Evolutionary conservation across 805 yeast genomes (phyloP).

Genomic region (Candida maltosa): DNA sequence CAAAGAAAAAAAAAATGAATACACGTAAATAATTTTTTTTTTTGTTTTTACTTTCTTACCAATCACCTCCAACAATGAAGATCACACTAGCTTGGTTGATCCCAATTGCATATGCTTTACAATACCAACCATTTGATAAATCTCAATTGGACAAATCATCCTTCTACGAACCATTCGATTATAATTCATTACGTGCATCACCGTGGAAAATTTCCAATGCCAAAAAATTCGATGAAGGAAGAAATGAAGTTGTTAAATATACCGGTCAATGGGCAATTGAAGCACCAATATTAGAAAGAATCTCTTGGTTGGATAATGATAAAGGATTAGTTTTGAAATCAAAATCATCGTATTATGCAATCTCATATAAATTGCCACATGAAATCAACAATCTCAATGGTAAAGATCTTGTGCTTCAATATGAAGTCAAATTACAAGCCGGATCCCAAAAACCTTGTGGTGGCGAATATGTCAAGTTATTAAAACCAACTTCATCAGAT

Average conservation of each 20-base stretch:
- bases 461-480: constrained; percentile 82
- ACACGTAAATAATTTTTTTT: no score
- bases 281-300: constrained; percentile 31
- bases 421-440: constrained; percentile 81
- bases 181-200: constrained; percentile 19
- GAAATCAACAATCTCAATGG: constrained; percentile 60
- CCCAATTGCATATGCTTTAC: constrained; percentile 4
- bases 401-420: constrained; percentile 76
- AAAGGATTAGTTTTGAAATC: constrained; percentile 73
- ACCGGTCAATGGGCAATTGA: constrained; percentile 76
- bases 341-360: constrained; percentile 80
- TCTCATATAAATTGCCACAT: constrained; percentile 56
- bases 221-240: constrained; percentile 43
- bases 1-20: no score
- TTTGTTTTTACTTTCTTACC: no score
- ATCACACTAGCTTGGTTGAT: background rate
- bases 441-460: constrained; percentile 82
- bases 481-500: constrained; percentile 38
- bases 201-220: constrained; percentile 54
- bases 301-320: constrained; percentile 64
- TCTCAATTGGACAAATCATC: constrained; percentile 37
- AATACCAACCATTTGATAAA: constrained; percentile 34
- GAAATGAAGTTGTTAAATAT: constrained; percentile 40
- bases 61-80: no score
- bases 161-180: constrained; percentile 63